Evolutionary conservation across 768 basidiomycete species (phyloP), one percentile per base, ranked within the genome.

Genomic region (Trametes maxima): DNA sequence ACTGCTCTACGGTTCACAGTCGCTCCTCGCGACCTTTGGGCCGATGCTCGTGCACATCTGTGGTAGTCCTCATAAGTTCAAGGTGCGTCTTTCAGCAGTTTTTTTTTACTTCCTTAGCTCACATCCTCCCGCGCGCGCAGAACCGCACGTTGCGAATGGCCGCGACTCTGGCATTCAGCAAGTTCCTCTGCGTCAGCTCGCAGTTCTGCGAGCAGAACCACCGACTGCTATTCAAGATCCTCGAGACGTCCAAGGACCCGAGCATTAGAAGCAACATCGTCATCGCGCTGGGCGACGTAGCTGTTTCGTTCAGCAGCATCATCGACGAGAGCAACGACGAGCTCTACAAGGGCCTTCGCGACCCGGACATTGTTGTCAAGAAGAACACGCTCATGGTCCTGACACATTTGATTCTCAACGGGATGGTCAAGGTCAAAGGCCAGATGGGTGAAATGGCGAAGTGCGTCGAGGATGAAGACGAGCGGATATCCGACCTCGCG

Each of bases 381-480:
- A 98, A 98, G 82, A 98, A 98, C 76, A 97, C 96, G 37, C 82
- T 99, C 46, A 98, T 98, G 96, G 97, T 98, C 33, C 80, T 98
- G 57, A 96, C 95, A 12, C 94, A 98, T 73, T 77, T 99, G 62
- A 98, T 98, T 70, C 77, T 99, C 63, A 98, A 98, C 68, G 96
- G 96, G 2, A 98, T 98, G 97, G 92, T 99, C 82, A 99, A 98
- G 75, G 95, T 98, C 67, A 98, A 99, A 76, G 97, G 97, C 1
- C 96, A 99, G 72, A 80, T 99, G 7, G 97, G 97, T 17, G 97
- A 99, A 80, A 98, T 99, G 96, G 97, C 96, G n/a, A 98, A 99
- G 75, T 98, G 97, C 72, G 76, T 98, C 7, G 95, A 98, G 76
- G 96, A 98, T 73, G 80, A 84, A 22, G 96, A 98, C 59, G 80